A percentile compares a stretch with the other conserved stretches of the same genome.
phyloP scores from a whole-genome alignment of 805 yeast species.

The Clavispora asparagi region DNA sequence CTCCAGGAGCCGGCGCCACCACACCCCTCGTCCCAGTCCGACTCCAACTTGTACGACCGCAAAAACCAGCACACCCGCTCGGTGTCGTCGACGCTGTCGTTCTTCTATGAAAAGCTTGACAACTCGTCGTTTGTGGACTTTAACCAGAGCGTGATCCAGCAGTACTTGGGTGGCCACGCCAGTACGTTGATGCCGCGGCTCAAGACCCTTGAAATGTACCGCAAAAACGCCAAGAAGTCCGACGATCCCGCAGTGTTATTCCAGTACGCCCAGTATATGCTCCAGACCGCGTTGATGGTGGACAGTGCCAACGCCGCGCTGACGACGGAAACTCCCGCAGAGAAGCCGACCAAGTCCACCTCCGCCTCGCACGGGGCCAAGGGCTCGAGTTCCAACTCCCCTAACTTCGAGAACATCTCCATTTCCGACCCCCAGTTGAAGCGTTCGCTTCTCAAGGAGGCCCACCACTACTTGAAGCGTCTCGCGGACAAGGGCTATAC shows the following conservation, averaged over 20 bases:
- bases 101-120: slow-evolving; percentile 29
- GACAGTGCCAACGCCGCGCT: slow-evolving; percentile 22
- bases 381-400: neutral
- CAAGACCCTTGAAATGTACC: slow-evolving; percentile 81
- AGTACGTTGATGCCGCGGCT: slow-evolving; percentile 62
- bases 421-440: slow-evolving; percentile 29
- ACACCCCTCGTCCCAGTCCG: slow-evolving; percentile 2
- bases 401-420: neutral
- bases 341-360: neutral
- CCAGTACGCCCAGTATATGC: slow-evolving; percentile 85
- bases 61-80: slow-evolving; percentile 26
- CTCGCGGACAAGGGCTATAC: slow-evolving; percentile 75
- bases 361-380: neutral
- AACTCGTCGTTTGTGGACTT: slow-evolving; percentile 41
- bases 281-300: slow-evolving; percentile 74
- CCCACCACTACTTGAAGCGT: slow-evolving; percentile 61
- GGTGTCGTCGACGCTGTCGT: slow-evolving; percentile 34
- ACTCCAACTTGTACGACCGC: slow-evolving; percentile 2
- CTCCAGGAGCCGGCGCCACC: slow-evolving; percentile 7
- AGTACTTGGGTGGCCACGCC: slow-evolving; percentile 47
- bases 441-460: slow-evolving; percentile 68
- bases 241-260: slow-evolving; percentile 84
- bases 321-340: neutral
- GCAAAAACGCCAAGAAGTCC: slow-evolving; percentile 77
- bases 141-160: slow-evolving; percentile 47